Conservation (phyloP, 2,329 filamentous ascomycete genomes). For the Arthrobotrys iridis region DNA sequence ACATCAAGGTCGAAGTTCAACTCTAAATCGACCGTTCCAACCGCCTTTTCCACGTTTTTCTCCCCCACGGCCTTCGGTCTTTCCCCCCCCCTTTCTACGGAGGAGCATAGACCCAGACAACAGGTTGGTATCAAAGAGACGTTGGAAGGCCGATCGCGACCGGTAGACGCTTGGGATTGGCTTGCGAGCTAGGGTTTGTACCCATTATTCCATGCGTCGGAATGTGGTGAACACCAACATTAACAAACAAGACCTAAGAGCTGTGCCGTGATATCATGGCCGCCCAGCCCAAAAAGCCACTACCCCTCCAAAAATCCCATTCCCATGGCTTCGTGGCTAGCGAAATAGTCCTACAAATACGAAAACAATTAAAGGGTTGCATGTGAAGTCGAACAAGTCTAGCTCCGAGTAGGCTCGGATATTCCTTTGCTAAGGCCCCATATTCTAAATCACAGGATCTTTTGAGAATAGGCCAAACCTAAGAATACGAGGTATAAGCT, state of each 20-base stretch:
- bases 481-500: too few relatives aligned
- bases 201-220: conserved; percentile 19
- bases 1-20: conserved; percentile 22
- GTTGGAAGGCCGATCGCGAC: conserved; percentile 27
- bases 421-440: background rate
- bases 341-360: background rate
- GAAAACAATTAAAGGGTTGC: conserved; percentile 2
- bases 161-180: conserved; percentile 8
- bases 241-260: conserved; percentile 4
- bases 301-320: conserved; percentile 5
- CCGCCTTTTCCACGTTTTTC: conserved; percentile 33
- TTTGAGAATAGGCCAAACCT: background rate
- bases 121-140: background rate
- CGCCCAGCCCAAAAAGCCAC: conserved; percentile 3
- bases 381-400: conserved; percentile 11
- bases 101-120: conserved; percentile 6
- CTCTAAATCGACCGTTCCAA: conserved; percentile 46
- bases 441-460: conserved; percentile 9
- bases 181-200: conserved; percentile 14
- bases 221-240: conserved; percentile 8
- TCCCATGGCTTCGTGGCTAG: conserved; percentile 12
- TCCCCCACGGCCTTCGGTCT: conserved; percentile 4
- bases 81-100: conserved; percentile 8
- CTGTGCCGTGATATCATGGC: conserved; percentile 50
- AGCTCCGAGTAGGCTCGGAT: conserved; percentile 8